Percentiles rank a stretch among this genome's conserved stretches.
These are phyloP conservation scores for Orbilia ellipsospora DNA, from an alignment of 2,329 filamentous ascomycete genomes.

Conservation along the genomic window DNA sequence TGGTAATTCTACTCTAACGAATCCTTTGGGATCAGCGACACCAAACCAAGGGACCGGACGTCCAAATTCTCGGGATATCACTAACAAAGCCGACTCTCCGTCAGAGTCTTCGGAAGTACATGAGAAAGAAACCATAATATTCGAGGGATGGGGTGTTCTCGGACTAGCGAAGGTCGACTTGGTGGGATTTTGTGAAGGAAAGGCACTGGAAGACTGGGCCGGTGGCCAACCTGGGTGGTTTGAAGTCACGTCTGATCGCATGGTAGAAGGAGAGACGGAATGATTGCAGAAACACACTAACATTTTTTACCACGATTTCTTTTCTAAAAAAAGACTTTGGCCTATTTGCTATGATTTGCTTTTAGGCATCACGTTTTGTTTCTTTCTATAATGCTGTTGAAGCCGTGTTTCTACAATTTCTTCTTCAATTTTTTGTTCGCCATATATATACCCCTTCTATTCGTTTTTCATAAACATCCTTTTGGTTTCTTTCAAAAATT, in stretches of 20 bases:
- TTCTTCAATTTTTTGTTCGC: neutral
- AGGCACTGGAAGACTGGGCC: constrained; percentile 44
- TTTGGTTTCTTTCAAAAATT: neutral
- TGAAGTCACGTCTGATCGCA: constrained; percentile 39
- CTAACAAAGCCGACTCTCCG: constrained; percentile 27
- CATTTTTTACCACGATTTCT: neutral
- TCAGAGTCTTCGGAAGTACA: constrained; percentile 50
- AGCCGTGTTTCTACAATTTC: neutral
- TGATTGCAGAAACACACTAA: neutral
- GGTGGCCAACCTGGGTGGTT: constrained; percentile 51
- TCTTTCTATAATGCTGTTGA: neutral
- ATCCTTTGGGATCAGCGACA: neutral
- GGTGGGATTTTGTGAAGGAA: constrained; percentile 48
- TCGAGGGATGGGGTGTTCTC: constrained; percentile 46
- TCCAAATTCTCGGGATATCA: constrained; percentile 1
- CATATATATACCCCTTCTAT: constrained; percentile 19
- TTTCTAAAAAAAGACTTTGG: neutral
- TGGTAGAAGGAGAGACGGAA: constrained; percentile 31
- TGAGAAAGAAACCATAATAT: constrained; percentile 45
- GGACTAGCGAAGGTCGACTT: constrained; percentile 48
- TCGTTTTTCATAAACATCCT: neutral
- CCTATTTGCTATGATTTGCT: neutral
- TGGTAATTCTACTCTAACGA: constrained; percentile 7
- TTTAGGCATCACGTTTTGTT: neutral
- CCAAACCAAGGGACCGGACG: constrained; percentile 11